Conservation (phyloP, 2,329 filamentous ascomycete species). For the Trichoderma polysporum region DNA sequence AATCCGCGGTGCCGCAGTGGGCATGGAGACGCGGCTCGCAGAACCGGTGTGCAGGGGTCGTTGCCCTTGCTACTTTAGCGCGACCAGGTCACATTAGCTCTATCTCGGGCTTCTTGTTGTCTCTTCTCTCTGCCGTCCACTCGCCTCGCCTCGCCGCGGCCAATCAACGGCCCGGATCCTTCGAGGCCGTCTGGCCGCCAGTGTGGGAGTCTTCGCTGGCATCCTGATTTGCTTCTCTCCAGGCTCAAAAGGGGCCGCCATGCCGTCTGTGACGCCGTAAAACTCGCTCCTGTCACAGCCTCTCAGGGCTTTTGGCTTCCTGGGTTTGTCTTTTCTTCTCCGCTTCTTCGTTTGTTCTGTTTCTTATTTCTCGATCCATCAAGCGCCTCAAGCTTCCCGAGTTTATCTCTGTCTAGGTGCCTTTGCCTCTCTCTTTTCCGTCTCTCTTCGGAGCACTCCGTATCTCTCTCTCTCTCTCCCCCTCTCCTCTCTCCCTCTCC, state of each 20-base stretch:
- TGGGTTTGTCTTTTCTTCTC: not conserved
- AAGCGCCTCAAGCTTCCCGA: not conserved
- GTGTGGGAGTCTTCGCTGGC: not conserved
- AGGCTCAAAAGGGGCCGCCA: conserved; percentile 19
- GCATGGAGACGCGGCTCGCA: conserved; percentile 14
- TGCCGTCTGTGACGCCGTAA: conserved; percentile 10
- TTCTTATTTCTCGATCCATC: not conserved
- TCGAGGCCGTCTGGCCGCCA: not conserved
- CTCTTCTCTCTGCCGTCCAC: conserved; percentile 25
- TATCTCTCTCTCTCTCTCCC: not conserved
- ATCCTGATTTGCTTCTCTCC: conserved; percentile 12
- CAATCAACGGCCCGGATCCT: not conserved
- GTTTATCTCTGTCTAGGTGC: not conserved
- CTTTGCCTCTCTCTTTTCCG: not conserved
- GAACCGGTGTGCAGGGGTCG: conserved; percentile 20
- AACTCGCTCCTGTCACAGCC: conserved; percentile 9
- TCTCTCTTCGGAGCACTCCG: not conserved
- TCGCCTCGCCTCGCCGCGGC: not conserved
- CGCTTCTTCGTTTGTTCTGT: not conserved
- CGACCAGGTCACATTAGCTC: conserved; percentile 26
- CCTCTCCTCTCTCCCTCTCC: not conserved
- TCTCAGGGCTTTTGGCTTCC: not conserved
- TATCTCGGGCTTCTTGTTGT: conserved; percentile 25
- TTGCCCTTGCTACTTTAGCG: conserved; percentile 1
- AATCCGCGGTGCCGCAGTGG: not conserved